Conservation (phyloP, 345 rosid genomes). For the Camelina laxa region DNA sequence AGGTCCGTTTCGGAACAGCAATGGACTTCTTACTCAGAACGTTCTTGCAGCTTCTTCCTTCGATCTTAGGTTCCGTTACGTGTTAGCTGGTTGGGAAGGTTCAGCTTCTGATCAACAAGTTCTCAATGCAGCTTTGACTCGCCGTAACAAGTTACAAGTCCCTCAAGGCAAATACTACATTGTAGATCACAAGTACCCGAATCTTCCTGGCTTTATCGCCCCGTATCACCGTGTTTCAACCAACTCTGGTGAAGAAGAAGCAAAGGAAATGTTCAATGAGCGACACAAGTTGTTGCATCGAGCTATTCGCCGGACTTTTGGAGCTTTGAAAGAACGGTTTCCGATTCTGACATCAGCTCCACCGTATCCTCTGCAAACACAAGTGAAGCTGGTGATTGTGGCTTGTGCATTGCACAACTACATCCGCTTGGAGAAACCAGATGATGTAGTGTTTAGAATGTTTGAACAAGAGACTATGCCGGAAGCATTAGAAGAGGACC, state of each 20-base stretch:
- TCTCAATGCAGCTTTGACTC: conserved; percentile 75
- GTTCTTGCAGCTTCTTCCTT: conserved; percentile 81
- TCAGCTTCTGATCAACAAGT: conserved; percentile 84
- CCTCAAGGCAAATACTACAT: conserved; percentile 90
- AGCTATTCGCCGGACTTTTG: conserved; percentile 58
- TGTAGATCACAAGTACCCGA: conserved; percentile 64
- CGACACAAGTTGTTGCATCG: conserved; percentile 64
- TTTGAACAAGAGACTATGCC: conserved; percentile 47
- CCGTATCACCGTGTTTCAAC: conserved; percentile 61
- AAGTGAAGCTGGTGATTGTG: conserved; percentile 85
- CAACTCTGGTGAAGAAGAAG: conserved; percentile 53
- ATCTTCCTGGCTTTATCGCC: conserved; percentile 79
- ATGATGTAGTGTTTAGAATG: conserved; percentile 66
- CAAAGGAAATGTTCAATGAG: conserved; percentile 76
- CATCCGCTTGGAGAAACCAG: conserved; percentile 75
- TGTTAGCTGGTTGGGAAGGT: conserved; percentile 98
- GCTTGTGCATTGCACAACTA: conserved; percentile 85
- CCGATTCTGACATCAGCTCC: conserved; percentile 87
- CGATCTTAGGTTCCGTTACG: conserved; percentile 84
- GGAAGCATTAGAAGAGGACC: conserved; percentile 19
- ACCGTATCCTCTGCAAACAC: conserved; percentile 85
- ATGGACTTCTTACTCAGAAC: conserved; percentile 79
- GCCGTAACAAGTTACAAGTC: conserved; percentile 67
- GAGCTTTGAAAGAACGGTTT: conserved; percentile 78
- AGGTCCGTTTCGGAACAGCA: conserved; percentile 79